Evolutionary conservation across 2,329 filamentous ascomycete genomes (phyloP), one percentile per base, ranked within the genome.

Genomic region (Chaetomium sp.): DNA sequence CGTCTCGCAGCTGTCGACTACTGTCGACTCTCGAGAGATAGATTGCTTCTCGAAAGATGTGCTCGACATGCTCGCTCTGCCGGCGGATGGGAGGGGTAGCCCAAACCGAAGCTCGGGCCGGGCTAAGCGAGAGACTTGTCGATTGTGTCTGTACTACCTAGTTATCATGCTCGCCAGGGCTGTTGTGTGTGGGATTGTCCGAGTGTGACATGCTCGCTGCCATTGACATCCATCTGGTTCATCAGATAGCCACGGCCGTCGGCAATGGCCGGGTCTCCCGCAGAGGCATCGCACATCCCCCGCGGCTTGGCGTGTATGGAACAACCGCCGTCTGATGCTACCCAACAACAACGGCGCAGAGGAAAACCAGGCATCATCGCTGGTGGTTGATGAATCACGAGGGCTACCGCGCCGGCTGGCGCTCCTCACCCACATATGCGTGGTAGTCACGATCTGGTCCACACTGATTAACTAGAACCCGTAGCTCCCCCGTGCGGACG

Each of bases 11-110:
- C 21, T 21, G 60, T 27, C 21, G 33, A n/a, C 25, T 21, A 12
- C 3, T 29, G 27, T 29, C 27, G n/a, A n/a, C 29, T 47, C 27
- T 64, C 38, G 50, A 35, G 56, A 51, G 29, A 27, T 29, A 47
- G 16, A 53, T 33, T 66, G 58, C 57, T 54, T 63, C 57, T 21
- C 35, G 56, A 57, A 53, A 33, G 51, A 62, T 55, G 50, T 56
- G 25, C 57, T 25, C 54, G 29, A 21, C 47, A 53, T n/a, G 56
- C 38, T 27, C 56, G 57, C 29, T 13, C 6, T 53, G 45, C 54
- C 54, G 31, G 60, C 57, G n/a, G 16, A 57, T 35, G 55, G 58
- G 60, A 63, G 60, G 53, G 66, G 63, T 59, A 65, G 57, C 42
- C 16, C 62, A 57, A 67, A 53, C 56, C 62, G 54, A 62, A 61